Percentiles rank a stretch among this genome's conserved stretches.
These are phyloP conservation scores for Ophiostoma triangulosporum DNA, from an alignment of 2,329 filamentous ascomycete genomes.

Conservation along the genomic window DNA sequence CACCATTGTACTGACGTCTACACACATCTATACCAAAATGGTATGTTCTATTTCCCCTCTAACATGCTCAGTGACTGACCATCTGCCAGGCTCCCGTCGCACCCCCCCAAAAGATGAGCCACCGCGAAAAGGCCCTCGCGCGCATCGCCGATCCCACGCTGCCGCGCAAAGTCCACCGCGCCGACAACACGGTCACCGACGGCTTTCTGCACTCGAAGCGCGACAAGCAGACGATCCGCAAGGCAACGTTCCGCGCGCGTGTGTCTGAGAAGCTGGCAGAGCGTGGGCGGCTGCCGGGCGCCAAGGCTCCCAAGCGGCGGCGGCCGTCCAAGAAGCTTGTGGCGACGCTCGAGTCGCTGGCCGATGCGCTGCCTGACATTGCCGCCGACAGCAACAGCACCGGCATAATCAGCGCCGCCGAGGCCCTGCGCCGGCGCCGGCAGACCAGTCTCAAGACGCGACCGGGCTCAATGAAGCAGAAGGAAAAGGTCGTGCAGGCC, in stretches of 20 bases:
- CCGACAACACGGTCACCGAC: constrained; percentile 37
- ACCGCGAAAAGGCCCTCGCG: constrained; percentile 36
- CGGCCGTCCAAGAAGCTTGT: constrained; percentile 66
- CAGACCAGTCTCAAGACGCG: constrained; percentile 62
- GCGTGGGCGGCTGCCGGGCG: constrained; percentile 8
- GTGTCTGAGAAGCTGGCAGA: constrained; percentile 45
- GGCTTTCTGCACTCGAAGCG: constrained; percentile 60
- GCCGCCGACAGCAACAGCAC: constrained; percentile 21
- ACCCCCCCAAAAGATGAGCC: constrained; percentile 10
- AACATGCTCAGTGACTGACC: background rate
- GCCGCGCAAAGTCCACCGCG: constrained; percentile 38
- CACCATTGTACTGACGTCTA: too few species aligned
- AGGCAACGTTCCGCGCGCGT: constrained; percentile 63
- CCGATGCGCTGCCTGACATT: constrained; percentile 63
- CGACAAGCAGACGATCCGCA: constrained; percentile 73
- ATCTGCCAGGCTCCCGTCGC: constrained; percentile 4
- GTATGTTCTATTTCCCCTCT: background rate
- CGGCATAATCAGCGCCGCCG: constrained; percentile 23
- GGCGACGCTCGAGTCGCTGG: constrained; percentile 60
- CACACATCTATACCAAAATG: too few species aligned
- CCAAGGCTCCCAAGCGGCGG: constrained; percentile 39
- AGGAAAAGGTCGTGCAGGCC: constrained; percentile 62
- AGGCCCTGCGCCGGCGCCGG: constrained; percentile 45
- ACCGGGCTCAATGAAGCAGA: constrained; percentile 70
- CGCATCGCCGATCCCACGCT: constrained; percentile 37